Base-by-base conservation (phyloP, 225 moss, liverwort and hornwort genomes). In the Lunularia cruciata region DNA sequence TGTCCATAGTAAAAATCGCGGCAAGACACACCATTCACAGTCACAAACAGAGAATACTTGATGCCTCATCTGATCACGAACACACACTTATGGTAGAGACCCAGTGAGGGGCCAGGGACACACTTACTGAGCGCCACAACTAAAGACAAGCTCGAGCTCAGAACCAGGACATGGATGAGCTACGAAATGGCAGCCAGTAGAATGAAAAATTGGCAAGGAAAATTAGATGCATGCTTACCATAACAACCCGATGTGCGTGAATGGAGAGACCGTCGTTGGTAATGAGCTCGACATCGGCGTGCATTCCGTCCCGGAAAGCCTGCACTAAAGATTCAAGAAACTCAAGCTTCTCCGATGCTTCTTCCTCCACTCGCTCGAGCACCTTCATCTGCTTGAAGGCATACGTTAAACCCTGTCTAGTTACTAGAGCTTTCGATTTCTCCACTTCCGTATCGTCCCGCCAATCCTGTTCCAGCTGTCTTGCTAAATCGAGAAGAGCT, bases 281-380 rank as follows among this genome's bases (percentile, higher is more conserved):
- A 32, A 91, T 63, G 35, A 94, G 86, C 33, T 95, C 91, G 14
- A 95, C 88, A 76, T 95, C 91, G 46, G 89, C 83, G 68, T 95
- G 94, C 78, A 87, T 82, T 52, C 85, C 88, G 11, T 80, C 87
- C 69, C 89, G 87, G 25, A 91, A 95, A 57, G 94, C 94, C 76
- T 91, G 86, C 12, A 91, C 91, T 4, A 95, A 83, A n/a, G 91
- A 91, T 72, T 91, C 94, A 25, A 95, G 80, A 65, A 95, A 95
- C 79, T 95, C 94, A 22, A 95, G 89, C 83, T 95, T 95, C 79
- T 91, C 94, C 31, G 89, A 83, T 19, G 86, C 85, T 76, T 89
- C 91, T 73, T 89, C 94, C 74, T 95, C 94, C 70, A 82, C 84
- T 25, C 77, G 83, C 82, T 89, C 91, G 42, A 95, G 69, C 52